These are phyloP conservation scores for Coemansia sp. DNA, from an alignment of 192 early-diverging fungal genomes.

Conservation along the genomic window DNA sequence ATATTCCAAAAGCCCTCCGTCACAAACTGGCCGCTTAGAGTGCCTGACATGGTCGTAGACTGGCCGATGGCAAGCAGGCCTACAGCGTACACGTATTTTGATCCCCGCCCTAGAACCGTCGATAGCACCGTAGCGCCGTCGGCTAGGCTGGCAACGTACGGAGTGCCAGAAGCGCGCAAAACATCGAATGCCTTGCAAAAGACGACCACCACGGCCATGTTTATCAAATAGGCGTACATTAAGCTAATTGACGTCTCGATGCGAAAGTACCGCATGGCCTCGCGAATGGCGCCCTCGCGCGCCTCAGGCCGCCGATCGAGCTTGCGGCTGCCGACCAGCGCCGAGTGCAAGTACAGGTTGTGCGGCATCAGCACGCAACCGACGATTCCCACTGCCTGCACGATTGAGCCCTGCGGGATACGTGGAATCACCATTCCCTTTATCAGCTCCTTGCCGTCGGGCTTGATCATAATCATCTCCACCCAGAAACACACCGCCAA, in stretches of 20 bases:
- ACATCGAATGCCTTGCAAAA: constrained; percentile 60
- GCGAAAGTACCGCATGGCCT: constrained; percentile 69
- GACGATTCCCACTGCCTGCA: constrained; percentile 67
- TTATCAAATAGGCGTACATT: constrained; percentile 64
- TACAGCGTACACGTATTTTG: constrained; percentile 73
- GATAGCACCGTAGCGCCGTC: constrained; percentile 57
- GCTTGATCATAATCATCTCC: constrained; percentile 63
- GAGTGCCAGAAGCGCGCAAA: constrained; percentile 49
- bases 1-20: constrained; percentile 84
- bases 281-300: constrained; percentile 60
- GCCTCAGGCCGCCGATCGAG: constrained; percentile 44
- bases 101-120: constrained; percentile 61
- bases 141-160: constrained; percentile 39
- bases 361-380: constrained; percentile 85
- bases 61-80: constrained; percentile 83
- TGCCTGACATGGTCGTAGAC: constrained; percentile 85
- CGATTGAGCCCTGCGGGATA: constrained; percentile 56
- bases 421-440: constrained; percentile 61
- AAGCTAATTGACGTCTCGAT: constrained; percentile 62
- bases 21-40: constrained; percentile 86
- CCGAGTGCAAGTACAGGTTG: constrained; percentile 85
- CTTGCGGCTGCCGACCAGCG: constrained; percentile 66
- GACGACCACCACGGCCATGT: constrained; percentile 68
- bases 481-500: constrained; percentile 78
- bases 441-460: constrained; percentile 52